Percentiles rank a stretch among this genome's conserved stretches.
Evolutionary conservation across 305 asterid species (phyloP).

Genomic region (Galium porrigens): DNA sequence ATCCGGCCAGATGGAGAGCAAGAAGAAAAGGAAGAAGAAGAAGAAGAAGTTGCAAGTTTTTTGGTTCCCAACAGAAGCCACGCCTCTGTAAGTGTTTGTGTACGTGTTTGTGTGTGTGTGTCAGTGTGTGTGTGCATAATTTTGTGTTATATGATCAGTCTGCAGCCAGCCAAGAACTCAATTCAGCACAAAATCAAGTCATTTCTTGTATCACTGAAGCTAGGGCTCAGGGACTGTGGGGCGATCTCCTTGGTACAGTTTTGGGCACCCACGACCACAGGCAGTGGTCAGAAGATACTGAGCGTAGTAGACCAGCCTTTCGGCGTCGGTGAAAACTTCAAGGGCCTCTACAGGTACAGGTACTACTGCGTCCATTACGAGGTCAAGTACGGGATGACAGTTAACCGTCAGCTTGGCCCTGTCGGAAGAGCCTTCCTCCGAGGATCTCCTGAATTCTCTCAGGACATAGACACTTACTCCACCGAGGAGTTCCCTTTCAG

Average conservation of each 20-base stretch:
- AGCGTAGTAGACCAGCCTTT: neutral
- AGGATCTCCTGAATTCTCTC: conserved; percentile 12
- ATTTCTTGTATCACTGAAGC: neutral
- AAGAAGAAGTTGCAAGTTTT: neutral
- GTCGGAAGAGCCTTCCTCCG: neutral
- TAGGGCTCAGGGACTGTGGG: neutral
- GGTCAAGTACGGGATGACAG: neutral
- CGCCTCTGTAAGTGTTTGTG: too few relatives aligned
- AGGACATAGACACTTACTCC: conserved; percentile 11
- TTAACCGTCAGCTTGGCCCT: conserved; percentile 1
- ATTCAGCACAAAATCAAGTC: neutral
- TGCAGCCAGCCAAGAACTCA: neutral
- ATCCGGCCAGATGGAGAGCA: neutral
- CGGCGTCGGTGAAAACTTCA: neutral
- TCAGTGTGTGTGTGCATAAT: neutral
- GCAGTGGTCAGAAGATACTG: neutral
- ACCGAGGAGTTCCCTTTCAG: neutral
- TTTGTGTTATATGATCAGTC: neutral
- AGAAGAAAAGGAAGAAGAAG: neutral
- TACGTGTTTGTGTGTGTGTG: neutral
- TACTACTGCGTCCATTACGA: neutral
- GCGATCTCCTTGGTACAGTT: neutral
- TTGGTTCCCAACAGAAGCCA: neutral
- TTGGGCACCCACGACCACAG: neutral
- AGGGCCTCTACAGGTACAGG: neutral